Percentiles rank a stretch among this genome's conserved stretches.
Conservation (phyloP, 768 basidiomycete species). For the Peribolospora baueri region DNA sequence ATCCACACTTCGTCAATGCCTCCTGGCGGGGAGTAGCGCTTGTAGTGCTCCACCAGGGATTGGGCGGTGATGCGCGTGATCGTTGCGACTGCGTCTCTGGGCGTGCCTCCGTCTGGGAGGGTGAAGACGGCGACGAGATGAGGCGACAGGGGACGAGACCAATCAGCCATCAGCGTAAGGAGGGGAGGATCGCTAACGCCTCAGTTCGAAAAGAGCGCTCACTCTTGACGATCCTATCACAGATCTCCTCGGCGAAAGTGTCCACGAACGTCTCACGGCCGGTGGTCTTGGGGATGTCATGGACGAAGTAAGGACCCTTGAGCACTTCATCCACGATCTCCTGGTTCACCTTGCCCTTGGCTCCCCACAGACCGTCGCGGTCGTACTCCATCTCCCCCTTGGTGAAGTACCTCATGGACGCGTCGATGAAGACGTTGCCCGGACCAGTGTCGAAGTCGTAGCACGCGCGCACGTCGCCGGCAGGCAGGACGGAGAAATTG, state of each 20-base stretch:
- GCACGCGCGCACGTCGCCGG: neutral
- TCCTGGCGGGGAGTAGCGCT: neutral
- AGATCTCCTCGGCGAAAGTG: neutral
- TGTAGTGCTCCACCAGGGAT: neutral
- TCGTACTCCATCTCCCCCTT: slow-evolving; percentile 1
- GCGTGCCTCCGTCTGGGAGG: neutral
- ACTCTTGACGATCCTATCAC: neutral
- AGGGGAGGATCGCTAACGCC: neutral
- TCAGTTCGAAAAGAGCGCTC: neutral
- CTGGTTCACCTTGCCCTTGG: neutral
- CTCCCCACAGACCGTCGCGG: neutral
- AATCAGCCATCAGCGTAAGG: neutral
- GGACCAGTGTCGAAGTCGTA: neutral
- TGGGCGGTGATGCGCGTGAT: slow-evolving; percentile 1
- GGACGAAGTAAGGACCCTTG: neutral
- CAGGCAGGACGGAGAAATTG: neutral
- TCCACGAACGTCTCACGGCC: neutral
- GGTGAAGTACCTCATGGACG: neutral
- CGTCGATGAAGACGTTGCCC: slow-evolving; percentile 1
- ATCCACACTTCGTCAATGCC: neutral
- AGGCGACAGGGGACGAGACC: too few species aligned
- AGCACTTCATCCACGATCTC: neutral
- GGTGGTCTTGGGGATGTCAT: neutral
- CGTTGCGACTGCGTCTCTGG: neutral
- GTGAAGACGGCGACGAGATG: neutral